Conservation (phyloP, 352 stramenopile species). For the Blastocystis hominis region DNA sequence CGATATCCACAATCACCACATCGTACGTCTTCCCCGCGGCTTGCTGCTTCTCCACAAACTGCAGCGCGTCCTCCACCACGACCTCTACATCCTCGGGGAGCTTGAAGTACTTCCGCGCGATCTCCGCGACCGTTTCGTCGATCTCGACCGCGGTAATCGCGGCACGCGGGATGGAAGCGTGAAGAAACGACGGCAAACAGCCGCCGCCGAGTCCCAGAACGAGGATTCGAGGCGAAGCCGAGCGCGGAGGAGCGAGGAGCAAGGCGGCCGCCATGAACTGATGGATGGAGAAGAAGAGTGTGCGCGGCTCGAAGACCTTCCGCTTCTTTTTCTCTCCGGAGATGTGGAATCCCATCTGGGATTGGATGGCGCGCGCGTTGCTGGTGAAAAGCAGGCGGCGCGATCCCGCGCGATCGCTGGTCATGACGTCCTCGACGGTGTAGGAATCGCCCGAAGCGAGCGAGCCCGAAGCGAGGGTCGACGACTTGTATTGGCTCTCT, state of each 20-base stretch:
- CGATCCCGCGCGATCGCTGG: neutral
- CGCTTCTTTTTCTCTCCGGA: conserved; percentile 11
- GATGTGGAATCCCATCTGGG: conserved; percentile 1
- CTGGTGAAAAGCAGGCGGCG: conserved; percentile 6
- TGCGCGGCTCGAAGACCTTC: neutral
- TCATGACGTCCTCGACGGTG: neutral
- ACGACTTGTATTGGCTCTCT: neutral
- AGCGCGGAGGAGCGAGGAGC: neutral
- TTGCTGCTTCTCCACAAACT: neutral
- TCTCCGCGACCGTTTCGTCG: neutral
- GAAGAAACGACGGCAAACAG: neutral
- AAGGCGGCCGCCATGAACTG: neutral
- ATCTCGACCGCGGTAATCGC: neutral
- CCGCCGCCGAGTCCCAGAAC: conserved; percentile 9
- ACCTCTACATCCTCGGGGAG: neutral
- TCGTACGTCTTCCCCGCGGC: neutral
- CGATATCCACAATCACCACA: conserved; percentile 24
- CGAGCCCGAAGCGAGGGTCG: neutral
- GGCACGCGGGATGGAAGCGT: neutral
- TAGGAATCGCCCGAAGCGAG: neutral
- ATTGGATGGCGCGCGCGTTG: neutral
- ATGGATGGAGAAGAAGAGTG: conserved; percentile 28
- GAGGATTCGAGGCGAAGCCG: neutral
- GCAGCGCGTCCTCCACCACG: neutral
- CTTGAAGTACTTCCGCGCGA: neutral